Evolutionary conservation across 176 grass and related monocot species (phyloP), one percentile per base, ranked within the genome.

Genomic region (Saccharum spontaneum): DNA sequence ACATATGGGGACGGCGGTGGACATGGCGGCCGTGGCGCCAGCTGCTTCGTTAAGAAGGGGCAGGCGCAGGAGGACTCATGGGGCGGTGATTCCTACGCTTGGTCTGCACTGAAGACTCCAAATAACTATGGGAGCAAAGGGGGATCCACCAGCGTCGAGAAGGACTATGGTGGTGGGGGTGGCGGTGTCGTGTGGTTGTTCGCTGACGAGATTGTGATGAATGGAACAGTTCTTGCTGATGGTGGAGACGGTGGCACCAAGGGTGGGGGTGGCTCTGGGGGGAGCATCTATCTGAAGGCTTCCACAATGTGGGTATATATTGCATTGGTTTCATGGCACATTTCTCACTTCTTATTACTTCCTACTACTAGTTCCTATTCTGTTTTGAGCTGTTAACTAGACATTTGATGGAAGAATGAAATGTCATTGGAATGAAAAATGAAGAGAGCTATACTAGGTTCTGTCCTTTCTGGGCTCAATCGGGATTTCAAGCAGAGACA

Each of bases 231-330:
- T 34, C 74, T 86, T 54, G 93, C 91, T 0, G 78, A 95, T 82
- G 96, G 96, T 16, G 96, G 89, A 46, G 84, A 94, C 49, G 93
- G 96, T 71, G 89, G 91, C 11, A 45, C 81, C 22, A 89, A 90
- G 43, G 96, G 96, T 1, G 96, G 96, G n/a, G 96, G 96, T 71
- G 96, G 93, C 59, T 95, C 96, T 28, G 96, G 96, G 26, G 96
- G 96, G 8, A 98, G 96, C 87, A 87, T 98, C 75, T 95, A 92
- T 89, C 78, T 98, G 30, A 87, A 91, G 55, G 91, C 96, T 20
- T 10, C 74, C 8, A 92, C 83, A 39, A 98, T 98, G 96, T 98
- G 81, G 88, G 95, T 88, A 61, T 88, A 60, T 67, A 81, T 66
- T 43, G 16, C 61, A n/a, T 34, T 46, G 30, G 26, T 84, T 79